Conservation (phyloP, 805 yeast species). For the Cyberlindnera misumaiensis region DNA sequence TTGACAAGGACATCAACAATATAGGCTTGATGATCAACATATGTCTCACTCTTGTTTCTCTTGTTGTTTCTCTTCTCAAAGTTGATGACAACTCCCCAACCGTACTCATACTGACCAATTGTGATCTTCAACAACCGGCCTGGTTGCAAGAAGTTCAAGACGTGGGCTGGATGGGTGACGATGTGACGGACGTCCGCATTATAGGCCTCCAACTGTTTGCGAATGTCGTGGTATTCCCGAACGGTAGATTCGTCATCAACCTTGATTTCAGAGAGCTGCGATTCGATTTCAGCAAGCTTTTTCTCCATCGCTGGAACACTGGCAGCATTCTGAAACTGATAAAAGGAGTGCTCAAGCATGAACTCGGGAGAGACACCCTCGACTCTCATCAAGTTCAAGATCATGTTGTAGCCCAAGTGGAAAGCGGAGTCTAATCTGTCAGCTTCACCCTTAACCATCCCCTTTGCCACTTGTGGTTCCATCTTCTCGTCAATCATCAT, state of each 20-base stretch:
- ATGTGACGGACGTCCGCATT: constrained; percentile 73
- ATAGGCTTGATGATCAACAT: constrained; percentile 83
- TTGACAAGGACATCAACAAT: constrained; percentile 78
- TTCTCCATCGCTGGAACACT: constrained; percentile 82
- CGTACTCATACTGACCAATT: constrained; percentile 61
- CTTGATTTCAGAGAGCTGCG: constrained; percentile 38
- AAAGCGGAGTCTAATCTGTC: constrained; percentile 96
- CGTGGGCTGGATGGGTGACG: constrained; percentile 85
- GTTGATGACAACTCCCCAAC: constrained; percentile 92
- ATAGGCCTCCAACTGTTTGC: constrained; percentile 63
- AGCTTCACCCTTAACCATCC: constrained; percentile 99
- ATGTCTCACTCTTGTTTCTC: constrained; percentile 49
- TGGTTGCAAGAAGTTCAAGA: constrained; percentile 75
- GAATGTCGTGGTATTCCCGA: constrained; percentile 76
- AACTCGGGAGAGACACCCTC: constrained; percentile 98
- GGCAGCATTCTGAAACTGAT: constrained; percentile 89
- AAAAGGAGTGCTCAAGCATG: constrained; percentile 91
- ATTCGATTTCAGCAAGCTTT: constrained; percentile 48
- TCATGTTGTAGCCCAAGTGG: constrained; percentile 97
- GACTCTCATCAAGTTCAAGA: constrained; percentile 88
- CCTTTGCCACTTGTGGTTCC: constrained; percentile 99
- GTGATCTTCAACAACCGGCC: constrained; percentile 78
- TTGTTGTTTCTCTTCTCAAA: constrained; percentile 65
- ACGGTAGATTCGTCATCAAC: constrained; percentile 72
- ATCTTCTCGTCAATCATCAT: constrained; percentile 99